Percentiles rank a stretch among this genome's conserved stretches.
phyloP scores from a whole-genome alignment of 2,329 filamentous ascomycete genomes.

The Elsinoe arachidis region DNA sequence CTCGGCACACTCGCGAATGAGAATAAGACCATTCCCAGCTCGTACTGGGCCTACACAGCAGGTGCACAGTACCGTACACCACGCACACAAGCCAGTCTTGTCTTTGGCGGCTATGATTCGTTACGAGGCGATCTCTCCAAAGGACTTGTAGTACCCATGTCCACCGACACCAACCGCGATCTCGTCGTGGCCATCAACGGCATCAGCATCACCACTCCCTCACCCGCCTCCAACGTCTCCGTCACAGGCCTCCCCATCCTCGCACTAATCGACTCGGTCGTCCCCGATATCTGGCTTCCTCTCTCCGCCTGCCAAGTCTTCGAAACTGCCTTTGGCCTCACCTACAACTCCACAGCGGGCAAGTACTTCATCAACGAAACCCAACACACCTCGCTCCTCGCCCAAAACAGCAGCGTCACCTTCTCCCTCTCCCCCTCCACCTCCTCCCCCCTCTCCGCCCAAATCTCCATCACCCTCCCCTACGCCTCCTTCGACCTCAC shows the following conservation, averaged over 20 bases:
- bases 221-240: slow-evolving; percentile 23
- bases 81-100: slow-evolving; percentile 40
- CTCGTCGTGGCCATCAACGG: slow-evolving; percentile 48
- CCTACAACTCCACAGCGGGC: slow-evolving; percentile 27
- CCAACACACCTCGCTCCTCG: slow-evolving; percentile 25
- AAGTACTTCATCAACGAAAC: slow-evolving; percentile 33
- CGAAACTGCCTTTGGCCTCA: slow-evolving; percentile 30
- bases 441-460: slow-evolving; percentile 28
- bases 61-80: slow-evolving; percentile 55
- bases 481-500: slow-evolving; percentile 43
- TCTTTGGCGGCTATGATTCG: slow-evolving; percentile 61
- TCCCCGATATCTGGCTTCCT: slow-evolving; percentile 36
- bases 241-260: slow-evolving; percentile 34
- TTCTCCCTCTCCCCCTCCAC: slow-evolving; percentile 34
- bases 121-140: slow-evolving; percentile 52
- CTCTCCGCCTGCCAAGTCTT: slow-evolving; percentile 27
- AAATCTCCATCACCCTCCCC: slow-evolving; percentile 35
- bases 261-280: slow-evolving; percentile 35
- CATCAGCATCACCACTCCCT: slow-evolving; percentile 28
- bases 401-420: slow-evolving; percentile 35
- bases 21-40: slow-evolving; percentile 55
- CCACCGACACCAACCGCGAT: slow-evolving; percentile 49
- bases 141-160: slow-evolving; percentile 49
- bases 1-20: slow-evolving; percentile 43
- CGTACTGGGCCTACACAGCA: slow-evolving; percentile 68